Conservation (phyloP, 1,139 yeast genomes). For the Kodamaea plutei region DNA sequence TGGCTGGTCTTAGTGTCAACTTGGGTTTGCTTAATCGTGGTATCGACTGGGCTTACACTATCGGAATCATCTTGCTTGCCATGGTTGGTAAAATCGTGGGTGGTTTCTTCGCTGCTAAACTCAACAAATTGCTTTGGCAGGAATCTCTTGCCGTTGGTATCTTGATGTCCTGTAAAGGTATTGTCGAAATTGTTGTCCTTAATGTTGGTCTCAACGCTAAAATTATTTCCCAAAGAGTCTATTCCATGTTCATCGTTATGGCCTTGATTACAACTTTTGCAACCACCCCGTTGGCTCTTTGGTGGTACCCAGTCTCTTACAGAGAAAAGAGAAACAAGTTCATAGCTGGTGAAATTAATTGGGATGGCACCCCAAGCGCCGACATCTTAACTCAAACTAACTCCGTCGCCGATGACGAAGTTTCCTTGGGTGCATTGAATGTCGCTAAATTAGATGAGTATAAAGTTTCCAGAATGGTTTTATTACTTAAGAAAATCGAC, state of each 20-base stretch:
- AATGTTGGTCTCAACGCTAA: conserved; percentile 69
- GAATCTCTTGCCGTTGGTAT: conserved; percentile 74
- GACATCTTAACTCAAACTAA: conserved; percentile 4
- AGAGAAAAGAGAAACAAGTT: conserved; percentile 47
- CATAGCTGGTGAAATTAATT: conserved; percentile 37
- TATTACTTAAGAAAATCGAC: conserved; percentile 30
- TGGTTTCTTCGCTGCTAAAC: conserved; percentile 59
- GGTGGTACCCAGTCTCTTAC: conserved; percentile 57
- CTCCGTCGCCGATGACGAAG: conserved; percentile 4
- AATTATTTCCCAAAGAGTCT: conserved; percentile 59
- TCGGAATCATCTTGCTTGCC: conserved; percentile 63
- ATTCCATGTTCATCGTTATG: conserved; percentile 80
- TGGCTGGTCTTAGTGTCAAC: conserved; percentile 70
- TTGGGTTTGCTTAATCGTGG: conserved; percentile 60
- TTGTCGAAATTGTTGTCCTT: conserved; percentile 75
- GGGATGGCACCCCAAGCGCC: conserved; percentile 28
- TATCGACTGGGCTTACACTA: conserved; percentile 70
- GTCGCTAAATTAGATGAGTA: conserved; percentile 17
- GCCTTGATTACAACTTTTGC: conserved; percentile 69
- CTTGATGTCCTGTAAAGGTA: conserved; percentile 87
- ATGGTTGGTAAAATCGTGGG: conserved; percentile 63
- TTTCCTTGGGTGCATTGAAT: conserved; percentile 10
- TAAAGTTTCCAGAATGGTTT: conserved; percentile 22
- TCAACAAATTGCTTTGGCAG: conserved; percentile 62
- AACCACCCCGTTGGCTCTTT: conserved; percentile 67